These are phyloP conservation scores for Colletotrichum endophyticum DNA, from an alignment of 2,329 filamentous ascomycete species.

Conservation along the genomic window DNA sequence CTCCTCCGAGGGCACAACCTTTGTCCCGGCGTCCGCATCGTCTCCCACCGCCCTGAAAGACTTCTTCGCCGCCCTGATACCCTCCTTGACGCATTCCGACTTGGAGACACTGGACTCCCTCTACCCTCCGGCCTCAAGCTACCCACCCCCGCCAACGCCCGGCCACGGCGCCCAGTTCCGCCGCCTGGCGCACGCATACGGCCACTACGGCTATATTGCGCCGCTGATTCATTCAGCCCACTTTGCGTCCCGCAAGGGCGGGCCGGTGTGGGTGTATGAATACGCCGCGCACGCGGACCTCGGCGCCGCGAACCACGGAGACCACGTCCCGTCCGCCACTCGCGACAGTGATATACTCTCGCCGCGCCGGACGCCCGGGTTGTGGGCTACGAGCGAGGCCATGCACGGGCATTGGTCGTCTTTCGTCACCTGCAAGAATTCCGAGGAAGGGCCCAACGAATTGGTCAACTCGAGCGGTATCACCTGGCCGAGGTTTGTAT, in stretches of 20 bases:
- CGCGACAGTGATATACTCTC: conserved; percentile 44
- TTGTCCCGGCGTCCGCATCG: conserved; percentile 56
- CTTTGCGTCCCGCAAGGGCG: conserved; percentile 35
- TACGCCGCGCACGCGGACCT: conserved; percentile 54
- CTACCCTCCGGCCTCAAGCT: conserved; percentile 55
- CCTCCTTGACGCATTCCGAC: conserved; percentile 56
- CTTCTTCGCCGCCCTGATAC: conserved; percentile 69
- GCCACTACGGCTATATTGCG: conserved; percentile 68
- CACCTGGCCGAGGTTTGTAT: conserved; percentile 48
- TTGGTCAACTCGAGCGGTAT: conserved; percentile 21
- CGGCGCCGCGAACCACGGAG: conserved; percentile 51
- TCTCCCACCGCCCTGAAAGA: conserved; percentile 44
- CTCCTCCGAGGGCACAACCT: conserved; percentile 71
- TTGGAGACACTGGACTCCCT: conserved; percentile 59
- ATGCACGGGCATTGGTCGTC: conserved; percentile 48
- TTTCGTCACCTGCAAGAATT: conserved; percentile 31
- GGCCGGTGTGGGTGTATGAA: conserved; percentile 60
- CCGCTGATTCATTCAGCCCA: conserved; percentile 66
- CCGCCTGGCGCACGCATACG: conserved; percentile 65
- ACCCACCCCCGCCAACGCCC: conserved; percentile 1
- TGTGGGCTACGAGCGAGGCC: conserved; percentile 33
- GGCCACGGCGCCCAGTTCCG: conserved; percentile 59
- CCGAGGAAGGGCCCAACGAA: conserved; percentile 2
- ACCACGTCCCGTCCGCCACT: conserved; percentile 47
- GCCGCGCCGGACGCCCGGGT: conserved; percentile 46